phyloP scores from a whole-genome alignment of 768 basidiomycete genomes.

The Pulveroboletus sp. region DNA sequence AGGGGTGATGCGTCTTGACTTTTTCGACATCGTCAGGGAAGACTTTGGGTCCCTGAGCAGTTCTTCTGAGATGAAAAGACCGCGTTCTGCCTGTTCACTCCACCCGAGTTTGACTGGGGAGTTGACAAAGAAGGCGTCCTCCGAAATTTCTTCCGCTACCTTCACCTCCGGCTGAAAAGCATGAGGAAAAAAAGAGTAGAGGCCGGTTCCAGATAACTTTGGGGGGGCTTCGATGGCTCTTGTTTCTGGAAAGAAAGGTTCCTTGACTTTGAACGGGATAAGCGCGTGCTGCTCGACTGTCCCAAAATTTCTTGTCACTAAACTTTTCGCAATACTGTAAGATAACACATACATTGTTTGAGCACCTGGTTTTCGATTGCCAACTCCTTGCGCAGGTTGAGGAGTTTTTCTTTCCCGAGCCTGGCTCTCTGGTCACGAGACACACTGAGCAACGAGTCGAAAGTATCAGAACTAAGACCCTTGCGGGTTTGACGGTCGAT shows the following conservation, averaged over 20 bases:
- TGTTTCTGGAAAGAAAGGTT: conserved; percentile 61
- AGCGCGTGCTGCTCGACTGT: conserved; percentile 71
- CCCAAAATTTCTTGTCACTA: conserved; percentile 1
- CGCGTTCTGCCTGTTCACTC: conserved; percentile 68
- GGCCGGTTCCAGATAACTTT: conserved; percentile 66
- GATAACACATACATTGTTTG: conserved; percentile 59
- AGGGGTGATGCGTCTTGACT: conserved; percentile 39
- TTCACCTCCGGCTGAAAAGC: conserved; percentile 65
- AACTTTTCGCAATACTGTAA: neutral
- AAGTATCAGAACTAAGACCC: conserved; percentile 60
- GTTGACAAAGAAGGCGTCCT: neutral
- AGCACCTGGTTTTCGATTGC: conserved; percentile 67
- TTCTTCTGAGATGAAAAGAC: conserved; percentile 32
- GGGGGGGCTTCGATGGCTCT: conserved; percentile 57
- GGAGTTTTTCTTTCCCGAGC: conserved; percentile 42
- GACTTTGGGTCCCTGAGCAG: conserved; percentile 12
- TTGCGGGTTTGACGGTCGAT: conserved; percentile 35
- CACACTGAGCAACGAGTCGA: conserved; percentile 59
- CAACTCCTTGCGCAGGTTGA: conserved; percentile 70
- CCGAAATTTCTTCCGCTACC: conserved; percentile 30
- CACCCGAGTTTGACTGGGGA: conserved; percentile 26
- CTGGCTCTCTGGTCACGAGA: conserved; percentile 53
- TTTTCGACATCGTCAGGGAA: conserved; percentile 3
- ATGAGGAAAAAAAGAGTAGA: conserved; percentile 65
- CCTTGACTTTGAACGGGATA: conserved; percentile 70